Base-by-base conservation (phyloP, 805 yeast species). In the Brettanomyces sp. region DNA sequence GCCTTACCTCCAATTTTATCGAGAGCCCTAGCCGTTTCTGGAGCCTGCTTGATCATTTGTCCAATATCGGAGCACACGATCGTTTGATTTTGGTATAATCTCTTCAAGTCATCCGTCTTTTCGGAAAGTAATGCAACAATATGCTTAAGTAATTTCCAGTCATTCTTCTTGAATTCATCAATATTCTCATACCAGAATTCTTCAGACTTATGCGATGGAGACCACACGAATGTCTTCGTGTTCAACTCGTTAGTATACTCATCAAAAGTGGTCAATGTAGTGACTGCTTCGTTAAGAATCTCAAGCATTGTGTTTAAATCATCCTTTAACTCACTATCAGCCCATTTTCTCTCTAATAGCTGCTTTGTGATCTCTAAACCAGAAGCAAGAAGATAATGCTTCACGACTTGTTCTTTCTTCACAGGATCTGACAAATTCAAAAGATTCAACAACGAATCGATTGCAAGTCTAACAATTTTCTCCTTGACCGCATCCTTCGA, bases 101-200 rank as follows among this genome's bases (percentile, higher is more conserved):
- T 65, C 34, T 47, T 41, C 36, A 14, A 13, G 8, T 39, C 48
- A 42, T 68, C 65, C 4, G 54, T 49, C 18, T 53, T 51, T 42
- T 57, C 54, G 23, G 64, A 68, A 57, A 85, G 69, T 39, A 83
- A 62, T 7, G 64, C 66, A 42, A 85, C 65, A 51, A 93, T 70
- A 55, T 74, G 71, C 62, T 76, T 80, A 52, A 87, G 76, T 36
- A 83, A 64, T 57, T 80, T 82, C 79, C 84, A 91, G 62, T 83
- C 78, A 47, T 80, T 76, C 40, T 82, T 85, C 64, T 83, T 85
- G 72, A 93, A 93, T 53, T 77, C 74, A 43, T 65, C 72, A 33
- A 82, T 71, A 61, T 93, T 89, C 51, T 88, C 93, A 49, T 80
- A 73, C 96, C 98, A 93, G 64, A 93, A 93, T 45, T 86, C 88